Base-by-base conservation (phyloP, 1,139 yeast genomes). In the Suhomyces bokatorum region DNA sequence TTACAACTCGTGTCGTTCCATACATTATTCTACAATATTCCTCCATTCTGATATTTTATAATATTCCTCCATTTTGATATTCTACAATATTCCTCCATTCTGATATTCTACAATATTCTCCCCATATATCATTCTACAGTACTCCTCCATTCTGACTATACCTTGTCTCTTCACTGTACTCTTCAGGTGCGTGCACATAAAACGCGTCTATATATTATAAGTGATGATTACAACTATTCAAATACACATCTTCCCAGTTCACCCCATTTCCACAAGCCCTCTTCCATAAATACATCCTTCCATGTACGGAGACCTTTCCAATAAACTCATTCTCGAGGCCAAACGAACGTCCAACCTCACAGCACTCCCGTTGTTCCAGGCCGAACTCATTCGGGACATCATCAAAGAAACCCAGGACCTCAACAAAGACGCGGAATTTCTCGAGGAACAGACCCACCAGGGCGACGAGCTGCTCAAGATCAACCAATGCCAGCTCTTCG, bases 221-320 rank as follows among this genome's bases (percentile, higher is more conserved):
- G 24, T 20, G 24, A 20, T 20, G 9, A 8, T 6, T 20, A 4
- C 24, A 5, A 5, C 8, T 4, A 6, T 20, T 8, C 24, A 20
- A 20, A 20, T 26, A 26, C 29, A 9, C 6, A n/a, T 26, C 29
- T 11, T 26, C n/a, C n/a, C 4, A 4, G 4, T 11, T 4, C 32
- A 30, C 11, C 3, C 32, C 16, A 30, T 9, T 14, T 30, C 17
- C 15, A n/a, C 10, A 9, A 17, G 3, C 32, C 16, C 4, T 20
- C 7, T 5, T 20, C 2, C 8, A 20, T 20, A 20, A 20, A 20
- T 13, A 30, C 16, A 30, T 3, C 8, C 6, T 11, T 10, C 15
- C 7, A 93, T 93, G 99, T 87, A 88, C 58, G 98, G 98, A 29
- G 98, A 91, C 56, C 60, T 79, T 3, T 97, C 95, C 1, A 80